phyloP scores from a whole-genome alignment of 495 filamentous ascomycete species.

The Annulohypoxylon bovei region DNA sequence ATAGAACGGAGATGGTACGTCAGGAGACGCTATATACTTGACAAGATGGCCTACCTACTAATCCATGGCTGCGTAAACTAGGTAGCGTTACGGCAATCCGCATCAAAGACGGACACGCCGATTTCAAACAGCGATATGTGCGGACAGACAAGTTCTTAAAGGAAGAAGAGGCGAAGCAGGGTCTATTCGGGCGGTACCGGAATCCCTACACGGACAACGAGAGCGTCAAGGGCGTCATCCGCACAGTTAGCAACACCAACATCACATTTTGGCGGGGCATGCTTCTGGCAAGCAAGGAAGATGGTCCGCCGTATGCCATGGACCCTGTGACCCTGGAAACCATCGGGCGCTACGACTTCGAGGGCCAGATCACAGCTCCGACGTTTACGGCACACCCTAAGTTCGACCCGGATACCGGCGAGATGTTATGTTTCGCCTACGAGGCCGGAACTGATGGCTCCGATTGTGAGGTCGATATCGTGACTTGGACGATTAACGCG shows the following conservation, averaged over 20 bases:
- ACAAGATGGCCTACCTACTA: not conserved
- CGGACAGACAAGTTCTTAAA: conserved; percentile 58
- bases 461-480: conserved; percentile 59
- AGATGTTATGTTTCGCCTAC: conserved; percentile 67
- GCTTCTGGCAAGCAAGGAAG: conserved; percentile 65
- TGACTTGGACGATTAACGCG: conserved; percentile 55
- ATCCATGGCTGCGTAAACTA: not conserved
- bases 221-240: conserved; percentile 57
- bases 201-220: conserved; percentile 66
- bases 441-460: conserved; percentile 59
- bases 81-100: conserved; percentile 63
- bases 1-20: conserved; percentile 47
- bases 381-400: conserved; percentile 73
- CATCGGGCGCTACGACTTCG: conserved; percentile 63
- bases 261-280: conserved; percentile 62
- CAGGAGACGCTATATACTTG: not conserved
- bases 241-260: conserved; percentile 66
- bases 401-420: conserved; percentile 65
- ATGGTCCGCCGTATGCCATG: conserved; percentile 65
- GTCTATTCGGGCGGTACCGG: conserved; percentile 63
- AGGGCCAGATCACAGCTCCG: conserved; percentile 62
- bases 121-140: conserved; percentile 64
- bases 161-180: conserved; percentile 53
- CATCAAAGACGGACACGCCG: conserved; percentile 59
- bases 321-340: conserved; percentile 66